Conservation (phyloP, 148 eudicot genomes). For the Chenopodium album region DNA sequence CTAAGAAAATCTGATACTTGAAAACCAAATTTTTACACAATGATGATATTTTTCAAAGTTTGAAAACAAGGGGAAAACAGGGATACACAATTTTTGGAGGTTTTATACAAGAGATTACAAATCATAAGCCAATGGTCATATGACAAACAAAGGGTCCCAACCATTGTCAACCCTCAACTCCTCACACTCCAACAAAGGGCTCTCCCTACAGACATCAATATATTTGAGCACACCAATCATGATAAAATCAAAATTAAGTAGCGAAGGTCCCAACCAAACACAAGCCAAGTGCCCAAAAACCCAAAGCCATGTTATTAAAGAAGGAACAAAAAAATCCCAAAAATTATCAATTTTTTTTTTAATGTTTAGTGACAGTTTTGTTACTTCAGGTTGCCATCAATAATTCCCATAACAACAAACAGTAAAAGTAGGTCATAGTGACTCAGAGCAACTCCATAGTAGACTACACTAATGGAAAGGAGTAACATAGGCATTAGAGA, state of each 20-base stretch:
- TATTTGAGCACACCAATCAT: no score
- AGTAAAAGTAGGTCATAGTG: background rate
- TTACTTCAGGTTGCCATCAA: background rate
- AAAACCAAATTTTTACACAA: no score
- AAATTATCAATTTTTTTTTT: background rate
- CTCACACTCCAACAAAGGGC: no score
- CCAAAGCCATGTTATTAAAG: no score
- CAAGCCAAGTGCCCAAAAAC: background rate
- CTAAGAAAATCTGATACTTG: no score
- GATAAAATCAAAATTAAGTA: background rate
- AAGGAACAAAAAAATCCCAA: background rate
- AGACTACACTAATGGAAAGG: no score
- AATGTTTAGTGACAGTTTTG: background rate
- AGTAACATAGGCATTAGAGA: no score
- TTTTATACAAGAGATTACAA: background rate
- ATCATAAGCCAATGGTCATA: background rate
- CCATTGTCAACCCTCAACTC: no score
- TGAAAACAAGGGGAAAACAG: background rate
- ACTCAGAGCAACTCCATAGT: background rate
- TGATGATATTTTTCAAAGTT: no score
- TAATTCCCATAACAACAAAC: background rate
- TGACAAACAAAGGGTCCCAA: background rate
- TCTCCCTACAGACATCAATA: no score
- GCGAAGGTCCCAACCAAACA: background rate
- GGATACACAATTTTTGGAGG: background rate